Evolutionary conservation across 2,329 filamentous ascomycete species (phyloP).

Genomic region (Rutstroemia sp.): DNA sequence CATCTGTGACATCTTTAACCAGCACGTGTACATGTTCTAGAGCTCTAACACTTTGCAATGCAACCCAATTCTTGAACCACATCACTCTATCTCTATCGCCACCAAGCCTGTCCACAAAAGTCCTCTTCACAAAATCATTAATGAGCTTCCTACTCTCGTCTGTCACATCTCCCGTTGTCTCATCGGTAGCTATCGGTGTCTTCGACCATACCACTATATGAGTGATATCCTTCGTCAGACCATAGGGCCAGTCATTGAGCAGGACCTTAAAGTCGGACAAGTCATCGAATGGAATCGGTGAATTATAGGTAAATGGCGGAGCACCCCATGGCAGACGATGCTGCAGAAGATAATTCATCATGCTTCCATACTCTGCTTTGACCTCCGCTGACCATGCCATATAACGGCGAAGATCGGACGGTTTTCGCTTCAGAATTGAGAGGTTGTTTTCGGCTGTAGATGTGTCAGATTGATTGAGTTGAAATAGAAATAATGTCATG

Average conservation of each 20-base stretch:
- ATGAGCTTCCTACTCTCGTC: conserved; percentile 56
- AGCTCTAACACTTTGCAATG: conserved; percentile 77
- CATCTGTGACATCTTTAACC: conserved; percentile 46
- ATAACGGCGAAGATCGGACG: conserved; percentile 74
- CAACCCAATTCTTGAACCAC: conserved; percentile 95
- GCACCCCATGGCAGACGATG: conserved; percentile 63
- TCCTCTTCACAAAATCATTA: conserved; percentile 59
- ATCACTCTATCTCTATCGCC: conserved; percentile 45
- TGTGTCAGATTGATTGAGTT: background rate
- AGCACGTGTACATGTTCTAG: conserved; percentile 86
- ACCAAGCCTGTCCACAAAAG: conserved; percentile 56
- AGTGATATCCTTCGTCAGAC: conserved; percentile 55
- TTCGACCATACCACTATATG: conserved; percentile 93
- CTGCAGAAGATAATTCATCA: conserved; percentile 69
- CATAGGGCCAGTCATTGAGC: conserved; percentile 92
- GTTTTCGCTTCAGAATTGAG: conserved; percentile 68
- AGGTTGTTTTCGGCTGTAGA: conserved; percentile 48
- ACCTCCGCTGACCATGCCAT: conserved; percentile 67
- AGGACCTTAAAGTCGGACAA: conserved; percentile 61
- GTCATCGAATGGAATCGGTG: conserved; percentile 41
- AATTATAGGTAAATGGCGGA: conserved; percentile 43
- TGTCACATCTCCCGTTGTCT: conserved; percentile 65
- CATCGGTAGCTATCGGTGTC: conserved; percentile 67
- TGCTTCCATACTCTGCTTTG: conserved; percentile 67
- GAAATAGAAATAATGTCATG: background rate